A percentile compares a stretch with the other conserved stretches of the same genome.
These are phyloP conservation scores for Teunomyces stri DNA, from an alignment of 805 yeast genomes.

Conservation along the genomic window DNA sequence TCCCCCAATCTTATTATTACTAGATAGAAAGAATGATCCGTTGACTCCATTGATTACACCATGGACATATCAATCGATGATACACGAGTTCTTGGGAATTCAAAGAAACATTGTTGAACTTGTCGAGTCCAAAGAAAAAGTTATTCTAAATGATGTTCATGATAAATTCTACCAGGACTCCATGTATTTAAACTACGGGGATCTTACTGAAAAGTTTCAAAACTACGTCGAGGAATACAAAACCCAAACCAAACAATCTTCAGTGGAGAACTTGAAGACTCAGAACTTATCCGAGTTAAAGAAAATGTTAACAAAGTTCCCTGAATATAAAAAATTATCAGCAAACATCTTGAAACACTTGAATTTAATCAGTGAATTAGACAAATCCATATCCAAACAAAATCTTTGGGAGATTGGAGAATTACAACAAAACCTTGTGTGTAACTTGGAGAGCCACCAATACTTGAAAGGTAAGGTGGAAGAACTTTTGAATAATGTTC, in stretches of 20 bases:
- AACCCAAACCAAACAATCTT: conserved; percentile 67
- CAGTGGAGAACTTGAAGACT: conserved; percentile 54
- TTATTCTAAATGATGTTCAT: conserved; percentile 54
- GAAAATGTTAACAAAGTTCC: conserved; percentile 85
- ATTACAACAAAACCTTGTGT: conserved; percentile 80
- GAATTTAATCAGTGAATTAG: conserved; percentile 83
- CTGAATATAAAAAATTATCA: conserved; percentile 86
- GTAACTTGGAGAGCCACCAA: conserved; percentile 41
- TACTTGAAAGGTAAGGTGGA: conserved; percentile 52
- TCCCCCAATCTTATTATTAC: conserved; percentile 68
- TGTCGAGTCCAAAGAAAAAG: conserved; percentile 46
- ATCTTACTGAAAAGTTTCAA: conserved; percentile 84
- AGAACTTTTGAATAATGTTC: conserved; percentile 44
- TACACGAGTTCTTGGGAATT: conserved; percentile 86
- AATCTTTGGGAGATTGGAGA: conserved; percentile 85
- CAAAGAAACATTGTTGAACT: conserved; percentile 71
- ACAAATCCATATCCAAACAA: conserved; percentile 60
- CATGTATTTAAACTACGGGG: conserved; percentile 92
- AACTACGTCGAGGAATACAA: conserved; percentile 82
- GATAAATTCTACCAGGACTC: conserved; percentile 78
- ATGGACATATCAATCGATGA: conserved; percentile 98
- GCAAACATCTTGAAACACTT: conserved; percentile 91
- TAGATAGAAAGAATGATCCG: conserved; percentile 89
- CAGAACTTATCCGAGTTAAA: conserved; percentile 84
- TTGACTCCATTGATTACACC: conserved; percentile 89